Percentiles rank a stretch among this genome's conserved stretches.
These are phyloP conservation scores for Trifolium pratense DNA, from an alignment of 306 rosid genomes.

Conservation along the genomic window DNA sequence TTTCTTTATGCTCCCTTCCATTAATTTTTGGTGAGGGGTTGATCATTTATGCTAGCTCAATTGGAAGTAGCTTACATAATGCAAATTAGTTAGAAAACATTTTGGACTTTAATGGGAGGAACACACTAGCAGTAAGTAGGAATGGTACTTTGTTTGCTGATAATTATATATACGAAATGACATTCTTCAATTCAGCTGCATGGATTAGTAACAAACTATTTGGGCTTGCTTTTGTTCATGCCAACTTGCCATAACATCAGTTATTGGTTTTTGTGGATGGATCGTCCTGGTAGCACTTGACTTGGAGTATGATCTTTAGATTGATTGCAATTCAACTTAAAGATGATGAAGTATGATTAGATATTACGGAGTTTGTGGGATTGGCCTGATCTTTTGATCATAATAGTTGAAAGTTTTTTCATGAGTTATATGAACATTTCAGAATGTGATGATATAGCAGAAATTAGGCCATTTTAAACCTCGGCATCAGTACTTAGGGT, in stretches of 20 bases:
- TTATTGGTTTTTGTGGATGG: background rate
- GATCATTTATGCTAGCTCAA: background rate
- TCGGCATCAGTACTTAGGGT: constrained; percentile 1
- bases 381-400: background rate
- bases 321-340: background rate
- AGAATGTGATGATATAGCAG: background rate
- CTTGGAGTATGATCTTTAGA: background rate
- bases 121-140: background rate
- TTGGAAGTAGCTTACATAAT: background rate
- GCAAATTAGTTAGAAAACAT: background rate
- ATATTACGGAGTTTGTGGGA: constrained; percentile 3
- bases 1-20: no score
- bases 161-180: no score
- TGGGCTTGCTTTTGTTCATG: background rate
- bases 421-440: background rate
- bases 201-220: background rate
- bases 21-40: no score
- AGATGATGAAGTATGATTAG: constrained; percentile 13
- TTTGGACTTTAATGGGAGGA: background rate
- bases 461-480: constrained; percentile 26
- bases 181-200: background rate
- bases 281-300: background rate
- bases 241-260: background rate
- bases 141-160: background rate
- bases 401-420: background rate